phyloP scores from a whole-genome alignment of 1,139 yeast species.

The Candida albicans region DNA sequence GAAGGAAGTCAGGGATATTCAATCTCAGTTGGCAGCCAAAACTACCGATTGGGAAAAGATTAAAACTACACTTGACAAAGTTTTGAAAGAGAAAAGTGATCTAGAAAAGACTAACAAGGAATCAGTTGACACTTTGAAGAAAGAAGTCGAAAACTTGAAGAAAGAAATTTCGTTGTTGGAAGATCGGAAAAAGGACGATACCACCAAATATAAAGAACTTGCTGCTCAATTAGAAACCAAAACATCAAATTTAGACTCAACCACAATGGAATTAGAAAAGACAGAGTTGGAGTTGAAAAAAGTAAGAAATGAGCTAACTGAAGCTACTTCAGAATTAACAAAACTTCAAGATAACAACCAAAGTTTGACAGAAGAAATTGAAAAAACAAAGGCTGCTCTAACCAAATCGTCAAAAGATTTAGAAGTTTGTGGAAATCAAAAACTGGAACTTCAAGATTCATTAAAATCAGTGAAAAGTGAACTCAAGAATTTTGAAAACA shows the following conservation, averaged over 20 bases:
- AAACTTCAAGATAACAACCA: neutral
- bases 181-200: neutral
- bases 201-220: neutral
- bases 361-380: neutral
- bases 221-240: conserved; percentile 1
- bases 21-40: conserved; percentile 5
- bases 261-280: neutral
- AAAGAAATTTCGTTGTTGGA: conserved; percentile 1
- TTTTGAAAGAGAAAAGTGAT: conserved; percentile 1
- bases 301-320: conserved; percentile 1
- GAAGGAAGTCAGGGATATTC: conserved; percentile 9
- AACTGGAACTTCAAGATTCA: conserved; percentile 1
- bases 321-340: neutral
- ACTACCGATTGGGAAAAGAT: conserved; percentile 7
- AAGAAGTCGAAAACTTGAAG: conserved; percentile 2
- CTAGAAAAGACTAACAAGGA: conserved; percentile 3
- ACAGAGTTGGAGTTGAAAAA: neutral
- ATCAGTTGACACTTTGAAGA: conserved; percentile 4
- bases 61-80: conserved; percentile 1
- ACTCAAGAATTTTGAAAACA: conserved; percentile 5
- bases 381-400: neutral
- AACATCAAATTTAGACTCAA: conserved; percentile 4
- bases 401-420: conserved; percentile 10
- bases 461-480: conserved; percentile 4
- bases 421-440: conserved; percentile 5